Evolutionary conservation across 23 red algal genomes (phyloP).

Genomic region (Gracilaria caudata): DNA sequence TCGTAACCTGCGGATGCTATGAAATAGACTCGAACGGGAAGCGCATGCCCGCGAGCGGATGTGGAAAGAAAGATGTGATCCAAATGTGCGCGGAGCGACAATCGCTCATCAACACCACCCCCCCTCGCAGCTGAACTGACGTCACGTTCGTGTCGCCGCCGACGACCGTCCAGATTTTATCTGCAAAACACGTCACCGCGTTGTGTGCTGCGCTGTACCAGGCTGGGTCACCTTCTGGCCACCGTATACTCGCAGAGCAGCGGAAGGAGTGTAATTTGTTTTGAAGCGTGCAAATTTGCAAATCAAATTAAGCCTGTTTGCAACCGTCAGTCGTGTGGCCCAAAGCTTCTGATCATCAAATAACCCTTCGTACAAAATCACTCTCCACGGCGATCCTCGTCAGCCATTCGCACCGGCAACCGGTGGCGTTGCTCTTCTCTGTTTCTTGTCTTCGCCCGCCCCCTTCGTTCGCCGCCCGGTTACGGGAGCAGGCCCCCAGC

Average conservation of each 20-base stretch:
- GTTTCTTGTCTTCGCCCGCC: background rate
- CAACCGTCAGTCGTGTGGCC: background rate
- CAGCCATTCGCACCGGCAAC: background rate
- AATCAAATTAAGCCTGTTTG: background rate
- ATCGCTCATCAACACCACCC: no score
- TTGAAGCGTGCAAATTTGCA: no score
- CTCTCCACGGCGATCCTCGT: conserved; percentile 4
- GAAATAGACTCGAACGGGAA: background rate
- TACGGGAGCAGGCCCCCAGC: background rate
- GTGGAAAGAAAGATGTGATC: background rate
- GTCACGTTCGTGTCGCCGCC: background rate
- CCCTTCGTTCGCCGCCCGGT: background rate
- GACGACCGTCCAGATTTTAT: background rate
- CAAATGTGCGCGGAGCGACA: no score
- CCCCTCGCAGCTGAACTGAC: no score
- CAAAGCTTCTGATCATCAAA: conserved; percentile 5
- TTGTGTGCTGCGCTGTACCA: conserved; percentile 9
- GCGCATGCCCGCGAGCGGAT: background rate
- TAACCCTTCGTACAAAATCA: no score
- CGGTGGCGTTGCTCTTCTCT: background rate
- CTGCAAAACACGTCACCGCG: background rate
- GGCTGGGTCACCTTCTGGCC: no score
- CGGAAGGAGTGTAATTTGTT: no score
- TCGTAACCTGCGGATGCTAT: background rate
- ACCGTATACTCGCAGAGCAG: no score